These are phyloP conservation scores for Blastomyces percursus DNA, from an alignment of 2,329 filamentous ascomycete genomes.

Conservation along the genomic window DNA sequence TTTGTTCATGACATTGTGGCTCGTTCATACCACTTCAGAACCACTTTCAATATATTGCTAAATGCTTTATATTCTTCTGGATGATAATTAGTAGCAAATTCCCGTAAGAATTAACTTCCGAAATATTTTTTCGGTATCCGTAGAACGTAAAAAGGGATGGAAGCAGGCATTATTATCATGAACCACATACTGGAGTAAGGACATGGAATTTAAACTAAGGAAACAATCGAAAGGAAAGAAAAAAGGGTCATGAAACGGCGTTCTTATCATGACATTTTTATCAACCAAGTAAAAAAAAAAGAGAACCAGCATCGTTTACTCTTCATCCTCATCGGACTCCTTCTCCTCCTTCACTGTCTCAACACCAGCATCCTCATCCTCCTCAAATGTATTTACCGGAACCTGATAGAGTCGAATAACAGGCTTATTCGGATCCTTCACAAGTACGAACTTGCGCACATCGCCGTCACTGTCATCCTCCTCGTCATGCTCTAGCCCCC, in stretches of 20 bases:
- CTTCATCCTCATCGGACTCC: slow-evolving; percentile 46
- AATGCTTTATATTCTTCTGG: no score
- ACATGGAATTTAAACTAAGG: slow-evolving; percentile 4
- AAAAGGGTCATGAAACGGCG: not conserved
- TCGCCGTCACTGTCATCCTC: slow-evolving; percentile 26
- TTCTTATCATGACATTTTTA: slow-evolving; percentile 3
- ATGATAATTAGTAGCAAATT: no score
- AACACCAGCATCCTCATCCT: slow-evolving; percentile 59
- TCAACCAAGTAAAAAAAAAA: slow-evolving; percentile 6
- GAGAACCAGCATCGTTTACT: slow-evolving; percentile 26
- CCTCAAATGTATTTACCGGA: slow-evolving; percentile 77
- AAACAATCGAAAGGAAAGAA: slow-evolving; percentile 1
- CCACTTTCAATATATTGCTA: no score
- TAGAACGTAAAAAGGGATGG: slow-evolving; percentile 7
- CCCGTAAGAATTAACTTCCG: not conserved
- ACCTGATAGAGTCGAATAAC: slow-evolving; percentile 90
- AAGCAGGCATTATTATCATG: slow-evolving; percentile 5
- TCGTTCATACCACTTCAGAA: no score
- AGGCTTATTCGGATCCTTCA: slow-evolving; percentile 92
- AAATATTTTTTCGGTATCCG: slow-evolving; percentile 6
- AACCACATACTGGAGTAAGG: not conserved
- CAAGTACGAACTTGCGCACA: slow-evolving; percentile 43
- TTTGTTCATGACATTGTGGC: not conserved
- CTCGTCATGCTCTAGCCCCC: slow-evolving; percentile 26
- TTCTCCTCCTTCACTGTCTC: slow-evolving; percentile 45